phyloP scores from a whole-genome alignment of 768 basidiomycete genomes.

The Omphalotus guepiniiformis region DNA sequence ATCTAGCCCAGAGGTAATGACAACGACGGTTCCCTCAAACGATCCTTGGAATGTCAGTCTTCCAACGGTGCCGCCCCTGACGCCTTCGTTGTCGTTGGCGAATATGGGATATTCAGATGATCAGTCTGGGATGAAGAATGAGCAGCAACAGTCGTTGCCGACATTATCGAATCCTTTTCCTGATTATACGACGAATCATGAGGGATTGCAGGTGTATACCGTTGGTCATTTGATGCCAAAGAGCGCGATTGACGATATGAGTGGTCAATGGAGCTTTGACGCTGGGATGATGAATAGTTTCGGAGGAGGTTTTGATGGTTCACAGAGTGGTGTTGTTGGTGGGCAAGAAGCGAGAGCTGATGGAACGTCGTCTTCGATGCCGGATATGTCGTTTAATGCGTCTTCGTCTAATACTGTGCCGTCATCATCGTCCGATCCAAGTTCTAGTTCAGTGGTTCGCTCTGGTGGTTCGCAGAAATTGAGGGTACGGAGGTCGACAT shows the following conservation, averaged over 20 bases:
- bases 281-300: constrained; percentile 13
- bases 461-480: constrained; percentile 36
- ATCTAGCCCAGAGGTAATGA: not conserved
- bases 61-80: constrained; percentile 5
- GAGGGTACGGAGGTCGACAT: constrained; percentile 70
- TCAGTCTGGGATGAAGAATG: constrained; percentile 15
- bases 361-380: not conserved
- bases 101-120: not conserved
- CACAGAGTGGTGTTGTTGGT: constrained; percentile 11
- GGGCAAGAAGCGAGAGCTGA: constrained; percentile 5
- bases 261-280: constrained; percentile 62
- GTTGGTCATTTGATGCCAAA: constrained; percentile 72
- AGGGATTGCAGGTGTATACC: constrained; percentile 77
- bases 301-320: constrained; percentile 16
- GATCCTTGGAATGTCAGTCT: constrained; percentile 5
- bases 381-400: constrained; percentile 27
- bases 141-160: constrained; percentile 22
- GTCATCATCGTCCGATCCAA: constrained; percentile 13
- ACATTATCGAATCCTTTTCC: constrained; percentile 20
- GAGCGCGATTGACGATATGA: constrained; percentile 42
- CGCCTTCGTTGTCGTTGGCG: not conserved
- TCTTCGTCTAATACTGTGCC: constrained; percentile 32
- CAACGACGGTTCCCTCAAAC: constrained; percentile 35
- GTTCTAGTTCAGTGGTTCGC: not conserved
- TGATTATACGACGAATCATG: constrained; percentile 31